Conservation (phyloP, 139 green algal genomes). For the Chlamydomonas urium region DNA sequence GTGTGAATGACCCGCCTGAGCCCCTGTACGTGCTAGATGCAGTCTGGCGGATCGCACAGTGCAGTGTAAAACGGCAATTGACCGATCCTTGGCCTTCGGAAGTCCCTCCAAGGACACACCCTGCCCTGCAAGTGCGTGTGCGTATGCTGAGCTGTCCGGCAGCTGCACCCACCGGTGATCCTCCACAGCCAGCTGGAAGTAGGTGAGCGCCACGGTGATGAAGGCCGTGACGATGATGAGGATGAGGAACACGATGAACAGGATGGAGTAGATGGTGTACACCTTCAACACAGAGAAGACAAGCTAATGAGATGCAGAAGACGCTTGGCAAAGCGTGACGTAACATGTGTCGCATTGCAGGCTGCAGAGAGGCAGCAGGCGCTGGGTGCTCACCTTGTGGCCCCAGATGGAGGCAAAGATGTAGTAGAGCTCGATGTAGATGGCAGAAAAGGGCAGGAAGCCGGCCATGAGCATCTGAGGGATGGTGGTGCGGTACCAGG, state of each 20-base stretch:
- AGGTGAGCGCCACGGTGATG: conserved; percentile 93
- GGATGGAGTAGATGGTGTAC: conserved; percentile 93
- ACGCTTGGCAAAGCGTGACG: too few species aligned
- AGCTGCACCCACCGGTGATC: conserved; percentile 68
- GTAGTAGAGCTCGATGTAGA: conserved; percentile 99
- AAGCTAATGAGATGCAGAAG: too few species aligned
- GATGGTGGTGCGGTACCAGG: conserved; percentile 81
- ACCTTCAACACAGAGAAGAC: conserved; percentile 32
- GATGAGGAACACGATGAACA: conserved; percentile 93
- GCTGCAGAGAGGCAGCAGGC: not conserved
- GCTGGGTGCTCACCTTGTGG: conserved; percentile 67
- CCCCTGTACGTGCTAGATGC: too few species aligned
- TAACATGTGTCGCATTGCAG: not conserved
- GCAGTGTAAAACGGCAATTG: too few species aligned
- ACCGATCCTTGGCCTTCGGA: too few species aligned
- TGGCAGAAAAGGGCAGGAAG: conserved; percentile 94
- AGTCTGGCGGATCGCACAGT: too few species aligned
- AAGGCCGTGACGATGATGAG: conserved; percentile 91
- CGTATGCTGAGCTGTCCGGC: too few species aligned
- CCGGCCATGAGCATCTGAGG: conserved; percentile 92
- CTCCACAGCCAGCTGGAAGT: conserved; percentile 94
- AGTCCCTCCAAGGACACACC: too few species aligned
- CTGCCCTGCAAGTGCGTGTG: too few species aligned
- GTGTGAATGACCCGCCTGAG: too few species aligned
- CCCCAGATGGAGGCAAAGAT: conserved; percentile 95